A percentile compares a stretch with the other conserved stretches of the same genome.
Conservation (phyloP, 2,329 filamentous ascomycete genomes). For the Penicillium sp. region DNA sequence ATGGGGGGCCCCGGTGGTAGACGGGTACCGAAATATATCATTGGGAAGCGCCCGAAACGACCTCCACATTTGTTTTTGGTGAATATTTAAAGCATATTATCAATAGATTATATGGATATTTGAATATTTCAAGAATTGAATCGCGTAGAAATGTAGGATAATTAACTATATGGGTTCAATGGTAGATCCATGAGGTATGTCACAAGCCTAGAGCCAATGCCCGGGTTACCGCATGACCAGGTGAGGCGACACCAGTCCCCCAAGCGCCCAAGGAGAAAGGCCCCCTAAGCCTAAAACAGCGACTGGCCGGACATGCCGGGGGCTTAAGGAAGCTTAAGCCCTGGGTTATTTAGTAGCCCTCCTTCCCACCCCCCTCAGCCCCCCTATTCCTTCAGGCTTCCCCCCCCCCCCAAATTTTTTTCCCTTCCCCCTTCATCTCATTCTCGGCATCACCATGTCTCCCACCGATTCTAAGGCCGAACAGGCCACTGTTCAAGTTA, state of each 20-base stretch:
- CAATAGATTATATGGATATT: too few relatives aligned
- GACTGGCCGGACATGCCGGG: conserved; percentile 11
- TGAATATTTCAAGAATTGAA: background rate
- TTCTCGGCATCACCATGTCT: conserved; percentile 35
- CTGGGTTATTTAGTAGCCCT: conserved; percentile 21
- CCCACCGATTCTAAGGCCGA: conserved; percentile 32
- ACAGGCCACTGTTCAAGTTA: conserved; percentile 41
- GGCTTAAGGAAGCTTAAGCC: background rate
- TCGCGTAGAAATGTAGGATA: too few relatives aligned
- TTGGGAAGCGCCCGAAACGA: background rate
- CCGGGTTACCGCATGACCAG: conserved; percentile 1
- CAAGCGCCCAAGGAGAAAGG: background rate
- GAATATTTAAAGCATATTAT: too few relatives aligned
- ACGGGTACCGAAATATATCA: background rate
- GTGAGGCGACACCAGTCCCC: conserved; percentile 3
- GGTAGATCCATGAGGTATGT: background rate
- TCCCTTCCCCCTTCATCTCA: conserved; percentile 27
- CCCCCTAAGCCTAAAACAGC: conserved; percentile 28
- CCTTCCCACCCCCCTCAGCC: conserved; percentile 14
- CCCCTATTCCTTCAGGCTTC: background rate
- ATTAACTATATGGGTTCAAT: background rate
- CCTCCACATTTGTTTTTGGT: background rate
- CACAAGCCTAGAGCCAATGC: background rate
- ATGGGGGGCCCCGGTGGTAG: background rate
- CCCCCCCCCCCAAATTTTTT: conserved; percentile 24